phyloP scores from a whole-genome alignment of 768 basidiomycete genomes.

The Russula sp. region DNA sequence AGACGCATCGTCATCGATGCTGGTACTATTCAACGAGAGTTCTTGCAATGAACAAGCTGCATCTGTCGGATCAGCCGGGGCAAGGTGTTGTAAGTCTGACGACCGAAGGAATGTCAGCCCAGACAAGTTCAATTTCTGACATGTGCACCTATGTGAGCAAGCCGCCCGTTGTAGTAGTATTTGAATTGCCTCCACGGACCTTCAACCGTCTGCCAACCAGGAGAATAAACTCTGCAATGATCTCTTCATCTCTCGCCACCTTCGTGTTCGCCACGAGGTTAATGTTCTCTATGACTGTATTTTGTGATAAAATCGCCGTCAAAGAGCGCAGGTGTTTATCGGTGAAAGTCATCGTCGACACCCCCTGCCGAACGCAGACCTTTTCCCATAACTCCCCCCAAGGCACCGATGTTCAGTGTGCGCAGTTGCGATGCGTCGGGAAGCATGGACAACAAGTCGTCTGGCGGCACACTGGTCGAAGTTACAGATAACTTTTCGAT shows the following conservation, averaged over 20 bases:
- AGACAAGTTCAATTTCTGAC: constrained; percentile 58
- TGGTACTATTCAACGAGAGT: constrained; percentile 57
- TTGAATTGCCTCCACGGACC: constrained; percentile 14
- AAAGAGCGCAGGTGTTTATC: constrained; percentile 48
- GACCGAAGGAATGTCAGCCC: constrained; percentile 52
- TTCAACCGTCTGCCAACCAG: constrained; percentile 50
- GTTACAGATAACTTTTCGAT: constrained; percentile 66
- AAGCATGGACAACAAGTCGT: constrained; percentile 45
- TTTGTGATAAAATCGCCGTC: constrained; percentile 42
- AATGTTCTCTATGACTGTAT: constrained; percentile 46
- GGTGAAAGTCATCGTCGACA: constrained; percentile 54
- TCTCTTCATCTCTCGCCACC: constrained; percentile 42
- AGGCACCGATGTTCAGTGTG: constrained; percentile 55
- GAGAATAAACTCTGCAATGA: constrained; percentile 47
- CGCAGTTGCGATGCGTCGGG: constrained; percentile 43
- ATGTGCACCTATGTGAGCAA: constrained; percentile 9
- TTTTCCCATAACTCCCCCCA: constrained; percentile 47
- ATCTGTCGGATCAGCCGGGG: constrained; percentile 38
- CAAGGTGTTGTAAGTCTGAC: constrained; percentile 48
- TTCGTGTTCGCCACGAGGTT: constrained; percentile 65
- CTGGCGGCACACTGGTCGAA: constrained; percentile 46
- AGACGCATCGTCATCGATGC: constrained; percentile 56
- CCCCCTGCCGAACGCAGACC: constrained; percentile 42
- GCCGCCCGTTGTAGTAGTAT: neutral
- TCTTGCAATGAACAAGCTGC: constrained; percentile 44